A percentile compares a stretch with the other conserved stretches of the same genome.
Evolutionary conservation across 257 asterid genomes (phyloP).

Genomic region (Oldenlandia corymbosa): DNA sequence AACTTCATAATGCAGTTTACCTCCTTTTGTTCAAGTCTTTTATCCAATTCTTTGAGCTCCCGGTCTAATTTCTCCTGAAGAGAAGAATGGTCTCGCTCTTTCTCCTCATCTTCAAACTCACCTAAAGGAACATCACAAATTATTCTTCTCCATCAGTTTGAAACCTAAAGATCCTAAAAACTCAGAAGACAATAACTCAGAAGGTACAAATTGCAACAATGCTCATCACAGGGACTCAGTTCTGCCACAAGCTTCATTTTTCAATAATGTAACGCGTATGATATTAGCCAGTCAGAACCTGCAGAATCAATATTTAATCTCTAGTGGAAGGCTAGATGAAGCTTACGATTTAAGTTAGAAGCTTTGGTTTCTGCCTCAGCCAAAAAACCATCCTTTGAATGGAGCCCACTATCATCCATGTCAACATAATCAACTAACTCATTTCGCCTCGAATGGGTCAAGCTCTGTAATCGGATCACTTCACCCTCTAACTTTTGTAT

Average conservation of each 20-base stretch:
- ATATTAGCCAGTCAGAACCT: not conserved
- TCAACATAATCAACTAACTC: slow-evolving; percentile 40
- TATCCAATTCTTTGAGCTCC: slow-evolving; percentile 88
- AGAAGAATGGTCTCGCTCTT: slow-evolving; percentile 87
- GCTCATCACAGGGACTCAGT: not conserved
- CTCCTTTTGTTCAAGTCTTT: slow-evolving; percentile 88
- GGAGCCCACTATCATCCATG: slow-evolving; percentile 46
- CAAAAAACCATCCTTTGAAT: slow-evolving; percentile 31
- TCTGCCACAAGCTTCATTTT: not conserved
- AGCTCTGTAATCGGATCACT: slow-evolving; percentile 38
- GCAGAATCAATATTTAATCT: not conserved
- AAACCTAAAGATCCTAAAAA: not conserved
- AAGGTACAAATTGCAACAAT: not conserved
- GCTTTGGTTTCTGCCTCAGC: slow-evolving; percentile 44
- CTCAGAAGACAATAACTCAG: not conserved
- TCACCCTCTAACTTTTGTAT: slow-evolving; percentile 82
- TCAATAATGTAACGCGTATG: not conserved
- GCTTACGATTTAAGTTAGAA: slow-evolving; percentile 57
- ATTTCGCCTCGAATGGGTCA: slow-evolving; percentile 33
- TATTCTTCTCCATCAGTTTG: slow-evolving; percentile 6
- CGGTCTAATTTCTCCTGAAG: slow-evolving; percentile 77
- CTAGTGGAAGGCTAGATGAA: not conserved
- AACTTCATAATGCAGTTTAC: no score
- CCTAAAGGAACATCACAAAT: slow-evolving; percentile 34
- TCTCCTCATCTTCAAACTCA: slow-evolving; percentile 65